Percentiles rank a stretch among this genome's conserved stretches.
Conservation (phyloP, 257 asterid genomes). For the Nicotiana tomentosiformis region DNA sequence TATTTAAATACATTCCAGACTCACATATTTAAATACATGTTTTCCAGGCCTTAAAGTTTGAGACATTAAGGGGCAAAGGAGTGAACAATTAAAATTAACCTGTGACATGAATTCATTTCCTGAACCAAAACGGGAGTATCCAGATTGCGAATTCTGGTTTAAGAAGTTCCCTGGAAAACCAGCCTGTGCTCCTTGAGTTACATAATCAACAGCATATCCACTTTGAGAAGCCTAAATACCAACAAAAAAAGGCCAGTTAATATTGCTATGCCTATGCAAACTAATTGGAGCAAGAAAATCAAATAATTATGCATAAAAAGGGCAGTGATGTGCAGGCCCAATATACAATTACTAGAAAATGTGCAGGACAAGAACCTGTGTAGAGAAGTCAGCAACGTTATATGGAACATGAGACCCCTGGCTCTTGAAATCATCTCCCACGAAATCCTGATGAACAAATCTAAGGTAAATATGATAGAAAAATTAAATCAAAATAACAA, state of each 20-base stretch:
- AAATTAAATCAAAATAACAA: not conserved
- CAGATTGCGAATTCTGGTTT: slow-evolving; percentile 87
- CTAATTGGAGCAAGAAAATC: not conserved
- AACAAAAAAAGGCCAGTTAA: not conserved
- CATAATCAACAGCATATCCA: slow-evolving; percentile 82
- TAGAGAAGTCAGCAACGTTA: slow-evolving; percentile 75
- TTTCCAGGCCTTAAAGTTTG: not conserved
- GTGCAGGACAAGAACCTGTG: slow-evolving; percentile 53
- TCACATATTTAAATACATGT: not conserved
- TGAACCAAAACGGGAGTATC: slow-evolving; percentile 76
- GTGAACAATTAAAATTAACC: slow-evolving; percentile 32
- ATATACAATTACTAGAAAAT: not conserved
- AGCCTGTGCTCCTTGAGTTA: slow-evolving; percentile 81
- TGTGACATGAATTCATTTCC: slow-evolving; percentile 99
- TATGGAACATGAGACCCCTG: slow-evolving; percentile 98
- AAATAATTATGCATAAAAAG: not conserved
- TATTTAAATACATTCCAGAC: not conserved
- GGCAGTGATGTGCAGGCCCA: not conserved
- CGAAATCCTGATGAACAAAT: slow-evolving; percentile 59
- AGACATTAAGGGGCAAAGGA: not conserved
- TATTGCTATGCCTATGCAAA: not conserved
- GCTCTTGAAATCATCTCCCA: slow-evolving; percentile 94
- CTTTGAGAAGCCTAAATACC: slow-evolving; percentile 75
- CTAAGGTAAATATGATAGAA: slow-evolving; percentile 12
- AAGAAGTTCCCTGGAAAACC: slow-evolving; percentile 79